Conservation (phyloP, 2,329 filamentous ascomycete species). For the Ceratocystis destructans region DNA sequence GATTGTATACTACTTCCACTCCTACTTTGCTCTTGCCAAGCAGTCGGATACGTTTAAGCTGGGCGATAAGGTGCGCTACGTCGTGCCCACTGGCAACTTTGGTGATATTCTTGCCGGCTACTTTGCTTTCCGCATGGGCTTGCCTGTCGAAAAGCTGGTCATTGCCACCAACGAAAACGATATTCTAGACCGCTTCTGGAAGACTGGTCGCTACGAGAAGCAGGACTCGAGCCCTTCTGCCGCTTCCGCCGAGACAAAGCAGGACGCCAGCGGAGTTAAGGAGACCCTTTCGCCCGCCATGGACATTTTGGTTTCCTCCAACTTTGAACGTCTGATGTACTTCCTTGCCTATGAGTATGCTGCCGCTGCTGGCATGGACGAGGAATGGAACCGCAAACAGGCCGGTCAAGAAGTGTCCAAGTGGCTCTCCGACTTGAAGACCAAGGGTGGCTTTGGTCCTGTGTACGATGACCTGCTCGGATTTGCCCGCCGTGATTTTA, state of each 20-base stretch:
- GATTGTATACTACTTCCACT: conserved; percentile 92
- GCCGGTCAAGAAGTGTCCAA: conserved; percentile 60
- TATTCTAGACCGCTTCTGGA: conserved; percentile 91
- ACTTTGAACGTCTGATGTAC: conserved; percentile 94
- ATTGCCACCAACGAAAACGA: conserved; percentile 97
- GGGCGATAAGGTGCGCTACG: conserved; percentile 62
- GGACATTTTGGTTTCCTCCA: conserved; percentile 93
- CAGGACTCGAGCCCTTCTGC: conserved; percentile 35
- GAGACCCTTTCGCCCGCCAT: conserved; percentile 91
- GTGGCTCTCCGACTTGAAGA: conserved; percentile 71
- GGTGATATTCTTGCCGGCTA: conserved; percentile 88
- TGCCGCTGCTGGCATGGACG: conserved; percentile 44
- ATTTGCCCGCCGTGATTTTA: conserved; percentile 59
- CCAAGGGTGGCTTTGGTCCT: conserved; percentile 61
- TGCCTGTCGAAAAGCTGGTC: conserved; percentile 76
- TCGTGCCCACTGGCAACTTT: conserved; percentile 93
- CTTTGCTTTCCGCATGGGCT: conserved; percentile 80
- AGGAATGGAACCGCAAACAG: conserved; percentile 52
- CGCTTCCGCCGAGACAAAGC: conserved; percentile 46
- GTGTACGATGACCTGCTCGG: conserved; percentile 62
- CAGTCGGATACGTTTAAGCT: conserved; percentile 46
- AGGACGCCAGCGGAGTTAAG: conserved; percentile 59
- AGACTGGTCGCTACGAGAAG: conserved; percentile 81
- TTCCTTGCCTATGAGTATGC: conserved; percentile 70
- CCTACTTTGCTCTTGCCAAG: conserved; percentile 70